Conservation (phyloP, 2,329 filamentous ascomycete genomes). For the Microthyrium microscopicum region DNA sequence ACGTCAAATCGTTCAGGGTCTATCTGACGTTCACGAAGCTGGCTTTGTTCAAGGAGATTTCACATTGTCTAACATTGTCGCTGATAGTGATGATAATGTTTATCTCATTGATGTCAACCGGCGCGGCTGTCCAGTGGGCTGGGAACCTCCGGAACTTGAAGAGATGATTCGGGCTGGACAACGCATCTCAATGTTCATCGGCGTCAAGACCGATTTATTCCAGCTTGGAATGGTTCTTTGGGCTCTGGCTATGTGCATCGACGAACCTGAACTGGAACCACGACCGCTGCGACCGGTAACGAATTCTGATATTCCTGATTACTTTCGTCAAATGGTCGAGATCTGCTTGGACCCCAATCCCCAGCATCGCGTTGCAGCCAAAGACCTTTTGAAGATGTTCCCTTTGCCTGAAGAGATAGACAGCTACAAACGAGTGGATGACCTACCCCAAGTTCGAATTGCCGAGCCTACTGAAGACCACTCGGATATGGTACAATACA, state of each 20-base stretch:
- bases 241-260: conserved; percentile 72
- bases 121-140: conserved; percentile 89
- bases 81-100: conserved; percentile 67
- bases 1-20: conserved; percentile 71
- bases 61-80: conserved; percentile 90
- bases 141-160: conserved; percentile 88
- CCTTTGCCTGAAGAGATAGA: conserved; percentile 25
- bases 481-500: too few species aligned
- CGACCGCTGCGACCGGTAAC: conserved; percentile 44
- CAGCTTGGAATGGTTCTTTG: conserved; percentile 96
- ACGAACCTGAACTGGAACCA: conserved; percentile 70
- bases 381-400: conserved; percentile 52
- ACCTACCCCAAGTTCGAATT: too few species aligned
- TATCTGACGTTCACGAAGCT: conserved; percentile 85
- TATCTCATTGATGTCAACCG: conserved; percentile 98
- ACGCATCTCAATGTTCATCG: conserved; percentile 90
- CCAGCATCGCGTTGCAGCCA: conserved; percentile 54
- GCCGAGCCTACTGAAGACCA: too few species aligned
- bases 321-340: conserved; percentile 60
- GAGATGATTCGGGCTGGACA: conserved; percentile 75
- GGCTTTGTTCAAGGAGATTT: conserved; percentile 97
- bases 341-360: conserved; percentile 64
- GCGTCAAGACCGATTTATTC: conserved; percentile 90
- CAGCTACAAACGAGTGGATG: conserved; percentile 4
- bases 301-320: conserved; percentile 48